phyloP scores from a whole-genome alignment of 2,329 filamentous ascomycete species.

The Ophiocordyceps camponoti-rufipedis region DNA sequence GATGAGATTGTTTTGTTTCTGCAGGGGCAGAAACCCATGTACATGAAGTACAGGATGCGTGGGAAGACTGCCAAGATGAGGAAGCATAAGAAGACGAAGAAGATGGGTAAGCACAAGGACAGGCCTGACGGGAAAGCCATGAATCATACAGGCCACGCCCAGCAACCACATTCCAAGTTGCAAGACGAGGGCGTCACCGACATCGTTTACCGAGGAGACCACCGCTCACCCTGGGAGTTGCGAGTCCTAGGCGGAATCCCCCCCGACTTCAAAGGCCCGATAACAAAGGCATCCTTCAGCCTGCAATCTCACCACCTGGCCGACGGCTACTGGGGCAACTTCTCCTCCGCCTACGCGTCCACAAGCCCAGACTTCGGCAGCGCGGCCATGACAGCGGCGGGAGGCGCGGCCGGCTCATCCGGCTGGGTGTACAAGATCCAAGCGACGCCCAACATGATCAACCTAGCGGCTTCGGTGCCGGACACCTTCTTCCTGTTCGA shows the following conservation, averaged over 20 bases:
- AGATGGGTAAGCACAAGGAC: too few relatives aligned
- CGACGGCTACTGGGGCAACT: background rate
- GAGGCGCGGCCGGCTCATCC: too few relatives aligned
- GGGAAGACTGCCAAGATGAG: too few relatives aligned
- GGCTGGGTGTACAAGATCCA: background rate
- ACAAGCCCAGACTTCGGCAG: background rate
- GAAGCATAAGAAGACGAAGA: too few relatives aligned
- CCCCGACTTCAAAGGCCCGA: background rate
- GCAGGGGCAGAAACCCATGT: too few relatives aligned
- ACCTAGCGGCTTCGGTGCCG: background rate
- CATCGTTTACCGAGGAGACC: background rate
- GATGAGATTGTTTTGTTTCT: too few relatives aligned
- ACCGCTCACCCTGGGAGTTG: background rate
- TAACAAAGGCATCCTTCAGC: background rate
- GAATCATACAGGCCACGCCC: too few relatives aligned
- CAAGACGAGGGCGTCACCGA: background rate
- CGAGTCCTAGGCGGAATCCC: background rate
- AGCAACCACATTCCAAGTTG: background rate
- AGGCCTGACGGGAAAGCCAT: too few relatives aligned
- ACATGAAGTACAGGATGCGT: too few relatives aligned
- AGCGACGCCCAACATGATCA: conserved; percentile 1
- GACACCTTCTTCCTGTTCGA: background rate
- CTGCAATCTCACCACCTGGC: background rate
- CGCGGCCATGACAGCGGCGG: background rate
- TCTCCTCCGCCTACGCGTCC: background rate